Conservation (phyloP, 768 basidiomycete species). For the Psilocybe tampanensis region DNA sequence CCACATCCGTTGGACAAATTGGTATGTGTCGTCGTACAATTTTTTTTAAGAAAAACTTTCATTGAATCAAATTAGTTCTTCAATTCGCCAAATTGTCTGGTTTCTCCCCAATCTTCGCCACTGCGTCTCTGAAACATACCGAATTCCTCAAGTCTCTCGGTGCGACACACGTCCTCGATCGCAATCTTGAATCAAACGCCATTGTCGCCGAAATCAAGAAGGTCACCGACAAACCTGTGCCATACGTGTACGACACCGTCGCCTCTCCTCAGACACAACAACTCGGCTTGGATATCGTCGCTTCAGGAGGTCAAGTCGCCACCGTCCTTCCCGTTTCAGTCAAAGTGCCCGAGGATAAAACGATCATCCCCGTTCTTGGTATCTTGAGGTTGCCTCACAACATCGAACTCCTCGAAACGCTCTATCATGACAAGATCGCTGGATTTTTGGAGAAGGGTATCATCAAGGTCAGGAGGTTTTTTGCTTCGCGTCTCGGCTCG, state of each 20-base stretch:
- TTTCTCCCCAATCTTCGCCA: slow-evolving; percentile 44
- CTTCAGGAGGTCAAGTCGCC: slow-evolving; percentile 11
- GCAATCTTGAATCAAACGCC: slow-evolving; percentile 14
- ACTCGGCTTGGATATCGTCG: slow-evolving; percentile 25
- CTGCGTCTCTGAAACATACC: slow-evolving; percentile 32
- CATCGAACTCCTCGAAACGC: slow-evolving; percentile 8
- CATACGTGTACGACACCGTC: slow-evolving; percentile 29
- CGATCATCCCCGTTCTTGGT: slow-evolving; percentile 8
- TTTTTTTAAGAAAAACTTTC: no score
- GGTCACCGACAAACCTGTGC: slow-evolving; percentile 24
- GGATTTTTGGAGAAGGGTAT: slow-evolving; percentile 18
- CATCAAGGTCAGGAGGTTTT: slow-evolving; percentile 17
- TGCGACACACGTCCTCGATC: slow-evolving; percentile 40
- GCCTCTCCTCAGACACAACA: slow-evolving; percentile 24
- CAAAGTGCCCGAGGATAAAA: slow-evolving; percentile 12
- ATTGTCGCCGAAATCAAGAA: slow-evolving; percentile 24
- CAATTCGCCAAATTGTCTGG: slow-evolving; percentile 41
- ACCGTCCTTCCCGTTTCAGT: background rate
- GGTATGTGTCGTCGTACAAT: background rate
- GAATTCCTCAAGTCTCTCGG: slow-evolving; percentile 38
- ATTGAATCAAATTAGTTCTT: slow-evolving; percentile 11
- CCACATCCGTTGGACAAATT: slow-evolving; percentile 7
- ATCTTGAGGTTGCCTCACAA: slow-evolving; percentile 14
- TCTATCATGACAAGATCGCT: slow-evolving; percentile 18
- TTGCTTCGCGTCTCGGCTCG: background rate